phyloP scores from a whole-genome alignment of 2,329 filamentous ascomycete species.

The Emericellopsis cladophorae region DNA sequence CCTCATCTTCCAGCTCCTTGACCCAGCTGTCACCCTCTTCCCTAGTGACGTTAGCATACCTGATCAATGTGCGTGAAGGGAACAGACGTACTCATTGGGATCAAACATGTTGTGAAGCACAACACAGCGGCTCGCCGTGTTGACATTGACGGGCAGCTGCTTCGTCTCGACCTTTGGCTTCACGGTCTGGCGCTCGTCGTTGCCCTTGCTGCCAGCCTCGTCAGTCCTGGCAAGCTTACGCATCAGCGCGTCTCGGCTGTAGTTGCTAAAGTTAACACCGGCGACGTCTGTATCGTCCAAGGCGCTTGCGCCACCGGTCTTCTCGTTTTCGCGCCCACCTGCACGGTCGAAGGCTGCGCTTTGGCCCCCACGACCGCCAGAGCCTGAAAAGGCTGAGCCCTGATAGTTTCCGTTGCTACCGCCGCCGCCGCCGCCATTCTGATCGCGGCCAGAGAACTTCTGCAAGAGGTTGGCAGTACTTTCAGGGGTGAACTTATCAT shows the following conservation, averaged over 20 bases:
- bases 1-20: slow-evolving; percentile 88
- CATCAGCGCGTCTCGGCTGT: slow-evolving; percentile 97
- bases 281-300: slow-evolving; percentile 95
- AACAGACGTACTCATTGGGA: slow-evolving; percentile 63
- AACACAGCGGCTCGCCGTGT: slow-evolving; percentile 87
- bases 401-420: slow-evolving; percentile 43
- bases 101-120: slow-evolving; percentile 95
- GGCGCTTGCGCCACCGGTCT: slow-evolving; percentile 82
- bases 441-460: slow-evolving; percentile 75
- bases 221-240: slow-evolving; percentile 94
- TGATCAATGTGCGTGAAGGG: too few species aligned
- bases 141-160: slow-evolving; percentile 72
- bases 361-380: slow-evolving; percentile 66
- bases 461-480: slow-evolving; percentile 86
- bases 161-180: slow-evolving; percentile 72
- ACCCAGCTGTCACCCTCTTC: slow-evolving; percentile 81
- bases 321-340: slow-evolving; percentile 78
- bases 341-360: slow-evolving; percentile 71
- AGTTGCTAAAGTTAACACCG: slow-evolving; percentile 99
- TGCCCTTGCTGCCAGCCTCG: slow-evolving; percentile 53
- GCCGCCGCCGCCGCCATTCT: slow-evolving; percentile 21
- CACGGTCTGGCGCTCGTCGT: slow-evolving; percentile 57
- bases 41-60: slow-evolving; percentile 36
- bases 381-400: slow-evolving; percentile 83
- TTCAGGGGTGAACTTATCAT: slow-evolving; percentile 99